These are phyloP conservation scores for Acorus gramineus DNA, from an alignment of 106 monocot species.

Conservation along the genomic window DNA sequence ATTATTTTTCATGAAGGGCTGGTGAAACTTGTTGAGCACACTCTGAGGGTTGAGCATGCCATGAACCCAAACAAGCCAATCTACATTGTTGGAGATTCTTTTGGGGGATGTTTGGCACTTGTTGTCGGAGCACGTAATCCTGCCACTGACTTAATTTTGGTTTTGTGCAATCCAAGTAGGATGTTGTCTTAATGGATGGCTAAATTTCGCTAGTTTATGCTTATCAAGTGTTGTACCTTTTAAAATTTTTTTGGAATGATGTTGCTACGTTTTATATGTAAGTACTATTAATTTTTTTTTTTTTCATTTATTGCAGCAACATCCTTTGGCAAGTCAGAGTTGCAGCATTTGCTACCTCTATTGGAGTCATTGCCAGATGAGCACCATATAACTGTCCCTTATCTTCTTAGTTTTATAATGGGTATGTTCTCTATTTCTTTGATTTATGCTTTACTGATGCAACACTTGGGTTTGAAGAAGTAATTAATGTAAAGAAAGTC, in stretches of 20 bases:
- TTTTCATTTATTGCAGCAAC: conserved; percentile 40
- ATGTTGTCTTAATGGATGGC: too few relatives aligned
- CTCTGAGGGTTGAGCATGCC: conserved; percentile 29
- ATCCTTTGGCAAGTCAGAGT: conserved; percentile 29
- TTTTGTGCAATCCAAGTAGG: conserved; percentile 60
- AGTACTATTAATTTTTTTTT: conserved; percentile 1
- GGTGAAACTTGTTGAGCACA: conserved; percentile 33
- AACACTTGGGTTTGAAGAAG: too few relatives aligned
- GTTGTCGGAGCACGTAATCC: conserved; percentile 53
- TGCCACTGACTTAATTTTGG: conserved; percentile 25
- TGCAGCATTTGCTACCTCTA: conserved; percentile 16
- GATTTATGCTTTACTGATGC: too few relatives aligned
- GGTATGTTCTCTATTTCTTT: too few relatives aligned
- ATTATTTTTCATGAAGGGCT: conserved; percentile 14
- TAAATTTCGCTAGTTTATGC: too few relatives aligned
- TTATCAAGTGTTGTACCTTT: too few relatives aligned
- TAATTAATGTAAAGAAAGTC: too few relatives aligned
- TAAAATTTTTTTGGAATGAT: too few relatives aligned
- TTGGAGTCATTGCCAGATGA: conserved; percentile 5
- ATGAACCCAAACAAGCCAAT: conserved; percentile 30
- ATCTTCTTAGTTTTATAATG: conserved; percentile 15
- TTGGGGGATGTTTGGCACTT: conserved; percentile 58
- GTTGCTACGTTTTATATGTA: not conserved
- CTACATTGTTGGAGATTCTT: conserved; percentile 47
- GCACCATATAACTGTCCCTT: conserved; percentile 1